phyloP scores from a whole-genome alignment of 176 grass and related monocot genomes.

The Ananas comosus region DNA sequence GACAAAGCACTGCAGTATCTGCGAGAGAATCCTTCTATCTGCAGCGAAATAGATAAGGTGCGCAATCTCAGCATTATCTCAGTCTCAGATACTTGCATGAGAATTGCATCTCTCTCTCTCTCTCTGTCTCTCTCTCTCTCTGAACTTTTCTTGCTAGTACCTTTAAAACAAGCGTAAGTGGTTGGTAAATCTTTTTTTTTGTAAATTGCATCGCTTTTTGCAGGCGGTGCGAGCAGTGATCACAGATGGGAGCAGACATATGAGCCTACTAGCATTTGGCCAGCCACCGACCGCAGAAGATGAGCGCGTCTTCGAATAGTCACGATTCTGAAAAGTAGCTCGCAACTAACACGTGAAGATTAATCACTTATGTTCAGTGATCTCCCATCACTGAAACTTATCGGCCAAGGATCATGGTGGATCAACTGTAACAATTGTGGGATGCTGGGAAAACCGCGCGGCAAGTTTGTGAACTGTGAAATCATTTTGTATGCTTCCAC shows the following conservation, averaged over 20 bases:
- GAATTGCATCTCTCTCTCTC: background rate
- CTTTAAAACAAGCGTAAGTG: background rate
- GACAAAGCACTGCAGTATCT: slow-evolving; percentile 89
- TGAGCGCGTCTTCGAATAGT: slow-evolving; percentile 12
- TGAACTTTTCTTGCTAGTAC: no score
- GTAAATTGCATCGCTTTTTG: background rate
- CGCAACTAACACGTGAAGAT: no score
- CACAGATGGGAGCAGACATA: slow-evolving; percentile 72
- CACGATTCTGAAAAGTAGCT: no score
- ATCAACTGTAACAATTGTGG: no score
- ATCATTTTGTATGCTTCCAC: no score
- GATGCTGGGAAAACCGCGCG: no score
- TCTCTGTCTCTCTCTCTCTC: background rate
- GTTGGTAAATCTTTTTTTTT: background rate
- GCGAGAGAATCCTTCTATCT: slow-evolving; percentile 51
- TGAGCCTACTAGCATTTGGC: slow-evolving; percentile 71
- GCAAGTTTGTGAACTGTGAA: no score
- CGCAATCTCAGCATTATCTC: background rate
- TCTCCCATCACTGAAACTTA: no score
- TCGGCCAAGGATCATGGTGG: no score
- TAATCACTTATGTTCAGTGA: no score
- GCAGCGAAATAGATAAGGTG: slow-evolving; percentile 91
- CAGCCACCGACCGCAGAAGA: slow-evolving; percentile 40
- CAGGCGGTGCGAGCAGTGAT: slow-evolving; percentile 69
- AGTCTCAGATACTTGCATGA: background rate